Percentiles rank a stretch among this genome's conserved stretches.
Evolutionary conservation across 1,139 yeast species (phyloP).

Genomic region (Debaryomyces sp.): DNA sequence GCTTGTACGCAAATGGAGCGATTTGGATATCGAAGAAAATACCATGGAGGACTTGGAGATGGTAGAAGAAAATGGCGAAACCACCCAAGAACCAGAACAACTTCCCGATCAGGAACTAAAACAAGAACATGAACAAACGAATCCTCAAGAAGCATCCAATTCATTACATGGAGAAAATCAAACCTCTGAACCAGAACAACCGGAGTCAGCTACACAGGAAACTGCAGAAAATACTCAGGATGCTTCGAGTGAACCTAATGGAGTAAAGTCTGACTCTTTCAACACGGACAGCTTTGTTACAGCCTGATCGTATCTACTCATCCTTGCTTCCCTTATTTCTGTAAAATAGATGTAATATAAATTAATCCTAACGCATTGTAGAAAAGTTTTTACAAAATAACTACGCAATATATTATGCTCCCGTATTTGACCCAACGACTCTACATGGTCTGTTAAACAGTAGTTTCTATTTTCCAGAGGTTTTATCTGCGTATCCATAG

Average conservation of each 20-base stretch:
- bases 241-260: neutral
- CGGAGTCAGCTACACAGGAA: neutral
- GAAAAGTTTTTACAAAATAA: neutral
- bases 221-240: neutral
- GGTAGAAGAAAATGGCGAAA: slow-evolving; percentile 9
- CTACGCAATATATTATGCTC: neutral
- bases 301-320: neutral
- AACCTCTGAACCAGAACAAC: slow-evolving; percentile 12
- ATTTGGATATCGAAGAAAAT: slow-evolving; percentile 20
- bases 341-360: neutral
- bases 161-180: slow-evolving; percentile 10
- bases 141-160: neutral
- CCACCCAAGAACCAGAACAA: slow-evolving; percentile 13
- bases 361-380: neutral
- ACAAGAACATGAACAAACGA: neutral
- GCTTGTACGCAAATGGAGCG: slow-evolving; percentile 26
- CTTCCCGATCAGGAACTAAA: neutral
- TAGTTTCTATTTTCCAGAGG: neutral
- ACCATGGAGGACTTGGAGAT: slow-evolving; percentile 18
- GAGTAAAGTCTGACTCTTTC: neutral
- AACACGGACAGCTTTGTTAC: neutral
- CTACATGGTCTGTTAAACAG: neutral
- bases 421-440: neutral
- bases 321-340: neutral
- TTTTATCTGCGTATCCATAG: slow-evolving; percentile 5